A percentile compares a stretch with the other conserved stretches of the same genome.
Conservation (phyloP, 2,329 filamentous ascomycete species). For the Metarhizium guizhouense region DNA sequence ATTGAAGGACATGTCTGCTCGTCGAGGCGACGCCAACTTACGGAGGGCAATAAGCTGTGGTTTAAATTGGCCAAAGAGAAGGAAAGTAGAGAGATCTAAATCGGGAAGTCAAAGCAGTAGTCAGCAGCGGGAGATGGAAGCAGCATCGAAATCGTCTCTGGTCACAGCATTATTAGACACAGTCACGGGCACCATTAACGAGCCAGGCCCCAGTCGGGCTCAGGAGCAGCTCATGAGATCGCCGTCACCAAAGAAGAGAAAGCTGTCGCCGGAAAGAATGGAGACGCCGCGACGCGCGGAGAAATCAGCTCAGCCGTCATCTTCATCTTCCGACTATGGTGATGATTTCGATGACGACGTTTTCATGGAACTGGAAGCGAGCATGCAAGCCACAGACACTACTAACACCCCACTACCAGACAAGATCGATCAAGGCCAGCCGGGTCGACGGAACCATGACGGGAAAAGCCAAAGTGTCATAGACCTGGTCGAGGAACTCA, state of each 20-base stretch:
- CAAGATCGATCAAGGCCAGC: slow-evolving; percentile 19
- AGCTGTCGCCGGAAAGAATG: slow-evolving; percentile 11
- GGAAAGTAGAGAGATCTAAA: slow-evolving; percentile 45
- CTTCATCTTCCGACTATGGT: slow-evolving; percentile 38
- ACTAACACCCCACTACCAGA: slow-evolving; percentile 10
- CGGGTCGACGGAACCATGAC: not conserved
- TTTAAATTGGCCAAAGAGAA: slow-evolving; percentile 62
- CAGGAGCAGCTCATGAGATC: slow-evolving; percentile 26
- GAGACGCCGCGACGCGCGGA: slow-evolving; percentile 13
- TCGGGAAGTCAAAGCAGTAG: slow-evolving; percentile 22
- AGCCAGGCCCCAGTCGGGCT: slow-evolving; percentile 24
- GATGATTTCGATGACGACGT: slow-evolving; percentile 53
- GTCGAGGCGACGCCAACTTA: slow-evolving; percentile 36
- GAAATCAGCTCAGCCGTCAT: slow-evolving; percentile 10
- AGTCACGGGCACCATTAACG: slow-evolving; percentile 46
- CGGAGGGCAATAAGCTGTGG: slow-evolving; percentile 62
- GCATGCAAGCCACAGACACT: slow-evolving; percentile 17
- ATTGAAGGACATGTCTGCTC: slow-evolving; percentile 29
- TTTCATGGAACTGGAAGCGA: slow-evolving; percentile 45
- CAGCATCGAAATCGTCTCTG: slow-evolving; percentile 46
- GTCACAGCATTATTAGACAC: slow-evolving; percentile 59
- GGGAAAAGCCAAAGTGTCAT: not conserved
- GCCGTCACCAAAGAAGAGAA: slow-evolving; percentile 35
- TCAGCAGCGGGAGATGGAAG: slow-evolving; percentile 32
- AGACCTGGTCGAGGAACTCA: slow-evolving; percentile 44